phyloP scores from a whole-genome alignment of 768 basidiomycete species.

The Trametes meyenii region DNA sequence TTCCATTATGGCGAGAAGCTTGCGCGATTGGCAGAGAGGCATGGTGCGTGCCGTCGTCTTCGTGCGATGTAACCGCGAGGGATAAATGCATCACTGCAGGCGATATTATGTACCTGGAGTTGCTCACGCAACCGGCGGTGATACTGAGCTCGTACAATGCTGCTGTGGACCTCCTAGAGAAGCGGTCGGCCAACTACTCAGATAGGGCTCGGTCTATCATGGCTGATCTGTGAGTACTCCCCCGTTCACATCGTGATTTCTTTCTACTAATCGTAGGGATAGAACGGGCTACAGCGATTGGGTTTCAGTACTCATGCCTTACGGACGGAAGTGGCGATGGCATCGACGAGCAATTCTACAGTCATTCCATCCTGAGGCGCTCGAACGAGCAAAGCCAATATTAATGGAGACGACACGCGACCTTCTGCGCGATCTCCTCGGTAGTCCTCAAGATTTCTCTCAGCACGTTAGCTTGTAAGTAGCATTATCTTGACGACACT shows the following conservation, averaged over 20 bases:
- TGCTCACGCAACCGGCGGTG: slow-evolving; percentile 67
- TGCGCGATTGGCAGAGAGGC: slow-evolving; percentile 4
- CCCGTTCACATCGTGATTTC: neutral
- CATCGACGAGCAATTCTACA: slow-evolving; percentile 5
- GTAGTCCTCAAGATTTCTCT: slow-evolving; percentile 1
- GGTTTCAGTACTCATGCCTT: slow-evolving; percentile 15
- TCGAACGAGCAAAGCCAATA: neutral
- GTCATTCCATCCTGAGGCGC: slow-evolving; percentile 25
- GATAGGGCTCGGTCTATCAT: slow-evolving; percentile 73
- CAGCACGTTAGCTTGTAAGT: slow-evolving; percentile 17
- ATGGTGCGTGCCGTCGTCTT: slow-evolving; percentile 13
- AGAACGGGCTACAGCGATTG: slow-evolving; percentile 8
- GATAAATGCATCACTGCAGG: slow-evolving; percentile 40
- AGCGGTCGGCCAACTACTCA: slow-evolving; percentile 70
- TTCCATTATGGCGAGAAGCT: slow-evolving; percentile 15
- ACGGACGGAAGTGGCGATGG: slow-evolving; percentile 14
- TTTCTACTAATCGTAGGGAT: slow-evolving; percentile 46
- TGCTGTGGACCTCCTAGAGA: slow-evolving; percentile 67
- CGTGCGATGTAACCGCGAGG: too few relatives aligned
- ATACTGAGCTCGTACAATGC: slow-evolving; percentile 65
- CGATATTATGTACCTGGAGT: slow-evolving; percentile 62
- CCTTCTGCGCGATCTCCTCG: neutral
- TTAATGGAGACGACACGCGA: neutral
- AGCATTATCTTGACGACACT: neutral
- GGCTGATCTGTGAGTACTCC: slow-evolving; percentile 59